Evolutionary conservation across 305 asterid species (phyloP), one percentile per base, ranked within the genome.

Genomic region (Solanum hybrid): DNA sequence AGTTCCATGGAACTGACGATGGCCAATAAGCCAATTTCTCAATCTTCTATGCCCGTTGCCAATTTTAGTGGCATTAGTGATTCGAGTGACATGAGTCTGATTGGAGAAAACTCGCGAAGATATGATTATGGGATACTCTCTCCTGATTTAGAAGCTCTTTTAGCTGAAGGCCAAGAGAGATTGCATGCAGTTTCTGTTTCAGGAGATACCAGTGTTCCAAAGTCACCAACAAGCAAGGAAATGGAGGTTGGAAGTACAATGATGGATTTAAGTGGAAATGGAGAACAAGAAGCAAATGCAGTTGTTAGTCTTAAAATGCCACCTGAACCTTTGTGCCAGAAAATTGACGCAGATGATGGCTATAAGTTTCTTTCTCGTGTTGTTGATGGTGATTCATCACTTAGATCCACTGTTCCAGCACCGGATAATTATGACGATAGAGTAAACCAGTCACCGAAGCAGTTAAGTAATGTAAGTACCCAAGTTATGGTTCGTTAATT

Each of bases 31-130:
- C 94, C 91, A 87, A 85, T 90, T 71, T 88, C 87, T 24, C 77
- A 66, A 80, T 89, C 95, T 79, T 89, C 91, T 87, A 77, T 92
- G 60, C 93, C 94, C 78, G 89, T 69, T 78, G 86, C 91, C 85
- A 94, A 94, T 90, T 86, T 87, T 90, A 94, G 95, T 90, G 94
- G 92, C 81, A 81, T 88, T 90, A 90, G 92, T 88, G 94, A 90
- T 91, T 94, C 97, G 89, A 95, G 93, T 93, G 98, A 95, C 90
- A 98, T 98, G 99, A 98, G 98, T 93, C 95, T 97, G 89, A 94
- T 95, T 87, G 96, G 93, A 91, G 96, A 95, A 78, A 93, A 93
- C 90, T 92, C 92, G 64, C 91, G 92, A 86, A 92, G 91, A 93
- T 97, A 95, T 93, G 96, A 97, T 90, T 97, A 93, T 69, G 99